Conservation (phyloP, 73 alveolate genomes). For the Loxodes magnus region DNA sequence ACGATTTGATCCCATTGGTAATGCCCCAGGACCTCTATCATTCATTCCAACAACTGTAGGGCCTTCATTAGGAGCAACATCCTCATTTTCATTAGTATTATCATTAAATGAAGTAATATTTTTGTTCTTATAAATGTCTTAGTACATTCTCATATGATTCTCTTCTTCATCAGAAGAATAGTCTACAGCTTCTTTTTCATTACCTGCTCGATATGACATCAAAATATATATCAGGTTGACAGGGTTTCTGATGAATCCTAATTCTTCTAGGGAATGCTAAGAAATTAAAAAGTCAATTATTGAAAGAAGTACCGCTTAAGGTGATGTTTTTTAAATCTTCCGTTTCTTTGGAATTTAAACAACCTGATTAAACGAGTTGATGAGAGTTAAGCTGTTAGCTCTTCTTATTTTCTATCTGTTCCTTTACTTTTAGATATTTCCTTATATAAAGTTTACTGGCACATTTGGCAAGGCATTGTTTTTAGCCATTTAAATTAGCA, state of each 20-base stretch:
- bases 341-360: not conserved
- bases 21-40: slow-evolving; percentile 9
- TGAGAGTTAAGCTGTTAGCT: not conserved
- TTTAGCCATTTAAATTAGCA: slow-evolving; percentile 58
- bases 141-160: not conserved
- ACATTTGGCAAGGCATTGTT: slow-evolving; percentile 22
- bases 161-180: not conserved
- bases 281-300: not conserved
- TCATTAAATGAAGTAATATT: not conserved
- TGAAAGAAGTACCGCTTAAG: not conserved
- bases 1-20: slow-evolving; percentile 4
- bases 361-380: not conserved
- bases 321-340: slow-evolving; percentile 2
- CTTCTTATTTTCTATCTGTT: not conserved
- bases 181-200: not conserved
- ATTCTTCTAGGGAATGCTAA: not conserved
- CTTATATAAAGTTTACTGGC: not conserved
- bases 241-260: not conserved
- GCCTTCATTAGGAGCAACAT: not conserved
- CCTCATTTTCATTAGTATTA: not conserved
- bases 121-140: slow-evolving; percentile 10
- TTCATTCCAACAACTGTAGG: not conserved
- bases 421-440: not conserved
- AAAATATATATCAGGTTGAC: not conserved
- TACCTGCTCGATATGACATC: not conserved